Evolutionary conservation across 2,329 filamentous ascomycete species (phyloP).

Genomic region (Leptosphaerulina australis): DNA sequence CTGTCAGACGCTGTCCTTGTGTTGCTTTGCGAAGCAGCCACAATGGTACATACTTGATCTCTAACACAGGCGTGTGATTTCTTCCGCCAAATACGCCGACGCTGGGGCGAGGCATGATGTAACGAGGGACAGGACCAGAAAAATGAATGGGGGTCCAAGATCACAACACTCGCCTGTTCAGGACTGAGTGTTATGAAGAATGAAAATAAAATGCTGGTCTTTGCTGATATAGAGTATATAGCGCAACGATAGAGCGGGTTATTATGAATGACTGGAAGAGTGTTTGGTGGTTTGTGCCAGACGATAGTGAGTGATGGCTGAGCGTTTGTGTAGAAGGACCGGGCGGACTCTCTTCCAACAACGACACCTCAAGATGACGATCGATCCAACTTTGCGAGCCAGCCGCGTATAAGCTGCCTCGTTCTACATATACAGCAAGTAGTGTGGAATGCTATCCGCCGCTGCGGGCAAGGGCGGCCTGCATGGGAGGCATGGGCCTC

Average conservation of each 20-base stretch:
- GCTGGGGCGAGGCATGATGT: slow-evolving; percentile 40
- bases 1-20: slow-evolving; percentile 1
- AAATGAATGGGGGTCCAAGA: slow-evolving; percentile 5
- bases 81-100: slow-evolving; percentile 45
- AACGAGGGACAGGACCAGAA: slow-evolving; percentile 22
- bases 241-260: slow-evolving; percentile 2
- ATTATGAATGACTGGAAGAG: slow-evolving; percentile 3
- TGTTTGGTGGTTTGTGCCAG: neutral
- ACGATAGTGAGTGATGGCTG: slow-evolving; percentile 13
- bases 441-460: slow-evolving; percentile 19
- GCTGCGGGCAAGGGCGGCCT: slow-evolving; percentile 32
- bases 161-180: slow-evolving; percentile 8
- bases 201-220: neutral
- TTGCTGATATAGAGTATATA: neutral
- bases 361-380: slow-evolving; percentile 9
- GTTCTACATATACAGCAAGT: slow-evolving; percentile 17
- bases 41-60: slow-evolving; percentile 51
- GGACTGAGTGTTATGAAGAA: neutral
- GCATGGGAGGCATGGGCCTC: slow-evolving; percentile 4
- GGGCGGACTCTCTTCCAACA: slow-evolving; percentile 10
- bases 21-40: slow-evolving; percentile 1
- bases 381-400: slow-evolving; percentile 3
- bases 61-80: slow-evolving; percentile 43
- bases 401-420: slow-evolving; percentile 12
- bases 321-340: slow-evolving; percentile 7